Base-by-base conservation (phyloP, 495 filamentous ascomycete species). In the Lasiosphaeriaceae sp. region DNA sequence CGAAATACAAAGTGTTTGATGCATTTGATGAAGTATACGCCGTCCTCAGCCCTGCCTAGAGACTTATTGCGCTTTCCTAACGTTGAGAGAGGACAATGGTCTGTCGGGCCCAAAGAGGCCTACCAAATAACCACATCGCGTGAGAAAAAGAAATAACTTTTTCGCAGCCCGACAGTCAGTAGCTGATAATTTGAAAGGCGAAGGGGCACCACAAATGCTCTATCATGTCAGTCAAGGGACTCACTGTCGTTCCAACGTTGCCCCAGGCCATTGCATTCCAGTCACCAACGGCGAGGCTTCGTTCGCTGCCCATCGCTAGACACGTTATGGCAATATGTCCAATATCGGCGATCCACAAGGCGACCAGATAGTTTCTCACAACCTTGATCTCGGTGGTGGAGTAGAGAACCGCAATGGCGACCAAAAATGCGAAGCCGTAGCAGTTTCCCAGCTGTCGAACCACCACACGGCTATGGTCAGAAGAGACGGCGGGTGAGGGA, bases 261-360 rank as follows among this genome's bases (percentile, higher is more conserved):
- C 88, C 89, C 85, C 86, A 90, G 2, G 83, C 80, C 72, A 89
- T 75, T 23, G 77, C 66, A 59, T 88, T 90, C 88, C 88, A 92
- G 3, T 66, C 71, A 31, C 60, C 70, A 3, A 87, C 69, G 58
- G 85, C 77, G 16, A 81, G 19, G 50, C 82, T 79, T 16, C 66
- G 66, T 2, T 79, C 74, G 58, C 71, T 76, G 4, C 84, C 87
- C 59, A 91, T 77, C 2, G 70, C 80, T 58, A 77, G 72, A 43
- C 73, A 80, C 0, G 85, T 88, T 53, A 84, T 77, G 31, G 72
- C 83, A n/a, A 91, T 62, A 70, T 91, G 88, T 3, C 83, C 85
- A 50, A 90, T 70, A 59, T 91, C 88, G 14, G 80, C 86, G 23
- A 88, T 71, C 67, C 80, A 80, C 39, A 89, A 71, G 8, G 83